Percentiles rank a stretch among this genome's conserved stretches.
Evolutionary conservation across 306 rosid species (phyloP).

Genomic region (Fragaria vesca): DNA sequence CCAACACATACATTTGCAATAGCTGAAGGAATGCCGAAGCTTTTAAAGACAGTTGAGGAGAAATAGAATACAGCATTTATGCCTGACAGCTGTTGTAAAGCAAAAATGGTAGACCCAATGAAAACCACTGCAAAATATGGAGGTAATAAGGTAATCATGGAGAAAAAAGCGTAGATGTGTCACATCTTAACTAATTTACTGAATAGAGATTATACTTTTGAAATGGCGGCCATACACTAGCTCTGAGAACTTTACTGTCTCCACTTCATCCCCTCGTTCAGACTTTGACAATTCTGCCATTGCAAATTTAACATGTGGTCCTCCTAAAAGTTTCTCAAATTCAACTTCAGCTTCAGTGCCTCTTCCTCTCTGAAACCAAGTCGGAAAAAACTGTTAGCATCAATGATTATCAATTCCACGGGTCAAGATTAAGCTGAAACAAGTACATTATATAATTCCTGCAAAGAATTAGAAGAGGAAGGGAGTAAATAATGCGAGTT

Average conservation of each 20-base stretch:
- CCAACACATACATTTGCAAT: slow-evolving; percentile 65
- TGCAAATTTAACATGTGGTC: slow-evolving; percentile 63
- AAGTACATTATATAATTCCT: background rate
- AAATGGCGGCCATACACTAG: slow-evolving; percentile 56
- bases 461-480: background rate
- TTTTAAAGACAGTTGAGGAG: slow-evolving; percentile 76
- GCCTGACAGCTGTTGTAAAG: slow-evolving; percentile 91
- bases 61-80: slow-evolving; percentile 86
- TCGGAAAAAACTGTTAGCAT: slow-evolving; percentile 25
- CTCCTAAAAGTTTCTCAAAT: slow-evolving; percentile 74
- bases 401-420: slow-evolving; percentile 10
- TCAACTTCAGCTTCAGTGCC: slow-evolving; percentile 70
- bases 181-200: background rate
- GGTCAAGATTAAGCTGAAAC: slow-evolving; percentile 10
- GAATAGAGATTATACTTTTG: slow-evolving; percentile 44
- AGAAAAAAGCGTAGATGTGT: slow-evolving; percentile 22
- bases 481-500: background rate
- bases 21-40: slow-evolving; percentile 69
- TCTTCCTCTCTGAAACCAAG: slow-evolving; percentile 66
- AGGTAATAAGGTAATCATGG: slow-evolving; percentile 33
- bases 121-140: slow-evolving; percentile 76
- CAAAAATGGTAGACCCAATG: slow-evolving; percentile 81
- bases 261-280: slow-evolving; percentile 64
- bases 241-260: slow-evolving; percentile 45
- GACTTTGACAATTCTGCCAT: slow-evolving; percentile 63